Evolutionary conservation across 192 early-diverging fungal genomes (phyloP).

Genomic region (Allomyces macrogynus): DNA sequence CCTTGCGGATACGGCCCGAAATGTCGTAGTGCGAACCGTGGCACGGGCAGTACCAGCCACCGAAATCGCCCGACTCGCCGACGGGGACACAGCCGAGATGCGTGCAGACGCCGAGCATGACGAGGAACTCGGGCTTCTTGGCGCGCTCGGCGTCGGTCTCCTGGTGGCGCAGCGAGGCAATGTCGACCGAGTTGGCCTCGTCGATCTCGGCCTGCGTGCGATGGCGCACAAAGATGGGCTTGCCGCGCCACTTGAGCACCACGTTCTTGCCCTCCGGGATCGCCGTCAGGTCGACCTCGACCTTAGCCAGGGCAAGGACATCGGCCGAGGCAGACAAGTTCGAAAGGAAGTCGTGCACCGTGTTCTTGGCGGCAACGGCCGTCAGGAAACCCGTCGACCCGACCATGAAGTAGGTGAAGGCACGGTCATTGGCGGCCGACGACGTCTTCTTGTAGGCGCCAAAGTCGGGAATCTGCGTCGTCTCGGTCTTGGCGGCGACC

Average conservation of each 20-base stretch:
- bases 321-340: slow-evolving; percentile 93
- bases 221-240: slow-evolving; percentile 95
- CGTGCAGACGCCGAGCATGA: slow-evolving; percentile 77
- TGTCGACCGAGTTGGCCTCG: slow-evolving; percentile 64
- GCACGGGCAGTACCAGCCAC: slow-evolving; percentile 99
- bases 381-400: slow-evolving; percentile 67
- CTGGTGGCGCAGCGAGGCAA: slow-evolving; percentile 69
- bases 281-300: slow-evolving; percentile 73
- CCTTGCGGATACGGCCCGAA: slow-evolving; percentile 92
- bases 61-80: slow-evolving; percentile 91
- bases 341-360: slow-evolving; percentile 60
- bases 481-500: slow-evolving; percentile 11
- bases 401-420: slow-evolving; percentile 83
- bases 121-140: slow-evolving; percentile 86
- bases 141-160: slow-evolving; percentile 77
- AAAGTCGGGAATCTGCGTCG: slow-evolving; percentile 52
- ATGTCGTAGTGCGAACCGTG: slow-evolving; percentile 99
- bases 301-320: slow-evolving; percentile 93
- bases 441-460: slow-evolving; percentile 49
- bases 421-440: slow-evolving; percentile 38
- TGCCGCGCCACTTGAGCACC: slow-evolving; percentile 96
- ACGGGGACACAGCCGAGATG: slow-evolving; percentile 95
- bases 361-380: slow-evolving; percentile 70
- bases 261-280: slow-evolving; percentile 96
- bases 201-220: slow-evolving; percentile 83